phyloP scores from a whole-genome alignment of 2,329 filamentous ascomycete species.

The Colletotrichum sp. region DNA sequence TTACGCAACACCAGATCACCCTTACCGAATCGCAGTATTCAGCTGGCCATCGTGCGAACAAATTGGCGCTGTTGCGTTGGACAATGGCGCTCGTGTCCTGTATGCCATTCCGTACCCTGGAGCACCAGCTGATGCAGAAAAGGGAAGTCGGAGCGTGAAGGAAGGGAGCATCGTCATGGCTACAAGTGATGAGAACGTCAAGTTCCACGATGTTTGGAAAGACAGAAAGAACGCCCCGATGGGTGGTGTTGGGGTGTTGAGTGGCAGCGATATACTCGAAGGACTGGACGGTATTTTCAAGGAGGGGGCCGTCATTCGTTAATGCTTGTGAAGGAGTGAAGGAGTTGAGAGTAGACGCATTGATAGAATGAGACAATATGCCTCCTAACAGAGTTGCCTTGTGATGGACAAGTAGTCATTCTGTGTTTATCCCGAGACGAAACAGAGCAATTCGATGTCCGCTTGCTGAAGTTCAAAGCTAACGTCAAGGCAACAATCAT shows the following conservation, averaged over 20 bases:
- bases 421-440: not conserved
- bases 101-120: conserved; percentile 87
- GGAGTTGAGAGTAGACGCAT: not conserved
- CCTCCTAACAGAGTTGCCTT: not conserved
- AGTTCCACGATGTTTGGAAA: conserved; percentile 96
- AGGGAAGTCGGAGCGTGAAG: conserved; percentile 25
- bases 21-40: conserved; percentile 89
- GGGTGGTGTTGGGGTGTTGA: conserved; percentile 64
- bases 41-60: conserved; percentile 92
- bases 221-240: conserved; percentile 60
- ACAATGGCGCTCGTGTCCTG: conserved; percentile 77
- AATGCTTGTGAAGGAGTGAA: conserved; percentile 19
- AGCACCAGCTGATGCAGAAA: conserved; percentile 32
- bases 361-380: not conserved
- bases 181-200: conserved; percentile 88
- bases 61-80: conserved; percentile 85
- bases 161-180: conserved; percentile 82
- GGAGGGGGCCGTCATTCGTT: conserved; percentile 73
- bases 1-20: conserved; percentile 80
- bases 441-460: not conserved
- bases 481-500: not conserved
- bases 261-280: conserved; percentile 86
- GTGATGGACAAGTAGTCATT: not conserved
- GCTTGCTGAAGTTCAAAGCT: not conserved
- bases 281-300: conserved; percentile 80